Evolutionary conservation across 495 filamentous ascomycete genomes (phyloP).

Genomic region (Aspergillus kassunensis): DNA sequence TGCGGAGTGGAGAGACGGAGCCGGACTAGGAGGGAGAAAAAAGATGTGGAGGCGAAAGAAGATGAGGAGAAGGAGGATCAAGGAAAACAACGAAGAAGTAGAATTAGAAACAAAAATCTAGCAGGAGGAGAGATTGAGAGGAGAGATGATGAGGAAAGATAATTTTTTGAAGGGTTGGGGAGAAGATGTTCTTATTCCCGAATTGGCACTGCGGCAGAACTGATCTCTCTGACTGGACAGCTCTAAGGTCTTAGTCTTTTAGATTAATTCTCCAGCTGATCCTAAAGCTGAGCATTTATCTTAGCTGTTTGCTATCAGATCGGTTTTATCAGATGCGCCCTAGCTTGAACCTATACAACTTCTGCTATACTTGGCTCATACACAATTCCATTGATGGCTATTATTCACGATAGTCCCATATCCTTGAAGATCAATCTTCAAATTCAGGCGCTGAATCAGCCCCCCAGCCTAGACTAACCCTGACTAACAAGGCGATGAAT

Average conservation of each 20-base stretch:
- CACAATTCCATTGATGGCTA: too few species aligned
- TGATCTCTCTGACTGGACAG: not conserved
- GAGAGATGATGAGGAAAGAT: not conserved
- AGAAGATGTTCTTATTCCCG: constrained; percentile 4
- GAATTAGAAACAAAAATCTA: not conserved
- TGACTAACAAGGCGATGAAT: not conserved
- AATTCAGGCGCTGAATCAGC: not conserved
- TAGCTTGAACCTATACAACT: too few species aligned
- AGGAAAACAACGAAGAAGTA: not conserved
- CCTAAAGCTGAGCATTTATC: not conserved
- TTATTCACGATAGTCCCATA: too few species aligned
- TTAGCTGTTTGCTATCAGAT: constrained; percentile 9
- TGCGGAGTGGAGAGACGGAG: constrained; percentile 17
- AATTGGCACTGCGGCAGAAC: not conserved
- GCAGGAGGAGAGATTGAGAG: not conserved
- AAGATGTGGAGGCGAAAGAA: constrained; percentile 3
- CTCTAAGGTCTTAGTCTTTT: too few species aligned
- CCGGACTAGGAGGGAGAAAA: constrained; percentile 8
- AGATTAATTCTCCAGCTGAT: constrained; percentile 6
- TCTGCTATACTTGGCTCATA: too few species aligned
- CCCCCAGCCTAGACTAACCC: not conserved
- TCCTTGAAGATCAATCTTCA: not conserved
- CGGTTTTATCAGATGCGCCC: constrained; percentile 1
- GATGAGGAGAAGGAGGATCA: constrained; percentile 4
- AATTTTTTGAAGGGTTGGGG: not conserved